phyloP scores from a whole-genome alignment of 2,329 filamentous ascomycete species.

The Colletotrichum sp. region DNA sequence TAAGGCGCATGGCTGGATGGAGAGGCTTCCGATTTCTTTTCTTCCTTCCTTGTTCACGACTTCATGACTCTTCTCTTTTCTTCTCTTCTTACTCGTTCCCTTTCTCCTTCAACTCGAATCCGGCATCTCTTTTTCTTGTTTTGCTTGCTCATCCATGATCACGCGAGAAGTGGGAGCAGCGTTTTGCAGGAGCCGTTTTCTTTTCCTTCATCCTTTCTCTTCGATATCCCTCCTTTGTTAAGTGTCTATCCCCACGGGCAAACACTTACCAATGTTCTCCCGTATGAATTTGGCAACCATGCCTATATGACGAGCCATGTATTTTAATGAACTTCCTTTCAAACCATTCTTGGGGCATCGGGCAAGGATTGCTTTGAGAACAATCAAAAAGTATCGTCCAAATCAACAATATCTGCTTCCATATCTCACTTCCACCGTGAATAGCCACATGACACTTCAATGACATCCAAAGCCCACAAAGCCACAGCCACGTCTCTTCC shows the following conservation, averaged over 20 bases:
- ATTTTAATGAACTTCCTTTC: not conserved
- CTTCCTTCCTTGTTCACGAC: not conserved
- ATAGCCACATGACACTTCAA: not conserved
- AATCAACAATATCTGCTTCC: not conserved
- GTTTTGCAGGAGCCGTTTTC: not conserved
- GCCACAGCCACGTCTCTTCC: not conserved
- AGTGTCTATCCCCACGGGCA: not conserved
- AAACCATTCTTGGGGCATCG: not conserved
- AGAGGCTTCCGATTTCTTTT: not conserved
- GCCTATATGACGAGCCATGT: not conserved
- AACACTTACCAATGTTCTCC: not conserved
- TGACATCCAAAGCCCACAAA: not conserved
- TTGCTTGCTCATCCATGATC: not conserved
- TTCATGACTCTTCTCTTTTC: not conserved
- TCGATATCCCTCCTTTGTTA: not conserved
- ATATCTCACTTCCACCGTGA: not conserved
- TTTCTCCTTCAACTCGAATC: not conserved
- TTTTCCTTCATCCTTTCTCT: not conserved
- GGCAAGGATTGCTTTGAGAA: not conserved
- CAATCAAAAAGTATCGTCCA: not conserved
- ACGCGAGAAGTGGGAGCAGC: not conserved
- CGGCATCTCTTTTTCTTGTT: not conserved
- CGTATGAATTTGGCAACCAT: not conserved
- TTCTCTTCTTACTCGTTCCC: not conserved
- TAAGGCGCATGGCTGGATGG: conserved; percentile 27